Evolutionary conservation across 768 basidiomycete species (phyloP), one percentile per base, ranked within the genome.

Genomic region (Chalciporus piperatus): DNA sequence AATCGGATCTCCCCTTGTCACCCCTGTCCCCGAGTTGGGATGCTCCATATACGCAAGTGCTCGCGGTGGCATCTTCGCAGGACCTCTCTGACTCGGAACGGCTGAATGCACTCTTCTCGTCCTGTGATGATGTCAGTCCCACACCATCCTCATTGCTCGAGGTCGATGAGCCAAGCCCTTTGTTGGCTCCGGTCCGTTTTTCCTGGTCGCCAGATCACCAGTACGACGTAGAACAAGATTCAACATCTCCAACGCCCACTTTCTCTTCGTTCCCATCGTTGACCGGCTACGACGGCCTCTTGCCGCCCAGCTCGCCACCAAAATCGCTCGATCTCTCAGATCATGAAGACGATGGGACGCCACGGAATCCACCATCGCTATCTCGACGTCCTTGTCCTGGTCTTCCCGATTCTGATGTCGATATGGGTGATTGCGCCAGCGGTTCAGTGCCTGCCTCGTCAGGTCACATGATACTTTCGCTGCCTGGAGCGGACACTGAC

Each of bases 401-500:
- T 38, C 51, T 70, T 6, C 67, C 74, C 6, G 63, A 71, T n/a
- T 55, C 63, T 3, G 65, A 70, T 27, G 49, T 65, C 42, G 59
- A 59, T 39, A 60, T 58, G 58, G 44, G 23, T 35, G 62, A 61
- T n/a, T 45, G 51, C 41, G 39, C 54, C 22, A n/a, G 27, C 20
- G 62, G 66, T 17, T 41, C 58, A 32, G 46, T 42, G 14, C 46
- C 57, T 48, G n/a, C 45, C 7, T 52, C 55, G 32, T 54, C 68
- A n/a, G 42, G 61, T 9, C 59, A 58, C n/a, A 46, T 56, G 57
- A 4, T 52, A 13, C 47, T 75, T 22, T 72, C 73, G 1, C 68
- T 76, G 11, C 76, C 75, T 1, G 75, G 75, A 6, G 76, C 66
- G 20, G 74, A 75, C n/a, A 68, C 65, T 6, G 76, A 76, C 50